Conservation (phyloP, 805 yeast species). For the Komagataella phaffii region DNA sequence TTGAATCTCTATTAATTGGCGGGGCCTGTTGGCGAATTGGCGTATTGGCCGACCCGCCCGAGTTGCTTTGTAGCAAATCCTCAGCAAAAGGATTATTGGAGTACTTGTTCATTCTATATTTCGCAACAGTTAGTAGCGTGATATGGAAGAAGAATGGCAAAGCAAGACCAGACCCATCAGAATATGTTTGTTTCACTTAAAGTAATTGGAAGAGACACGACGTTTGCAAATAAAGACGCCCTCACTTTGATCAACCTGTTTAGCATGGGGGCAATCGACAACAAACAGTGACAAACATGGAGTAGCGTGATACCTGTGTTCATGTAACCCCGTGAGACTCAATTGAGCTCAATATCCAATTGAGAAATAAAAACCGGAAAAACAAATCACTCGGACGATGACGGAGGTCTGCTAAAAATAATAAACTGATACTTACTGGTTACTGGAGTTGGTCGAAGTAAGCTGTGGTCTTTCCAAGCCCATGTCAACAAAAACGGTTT, state of each 20-base stretch:
- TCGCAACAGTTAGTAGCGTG: neutral
- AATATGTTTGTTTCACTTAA: neutral
- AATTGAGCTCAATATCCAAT: neutral
- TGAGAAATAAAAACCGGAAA: neutral
- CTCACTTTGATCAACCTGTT: neutral
- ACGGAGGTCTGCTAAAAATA: neutral
- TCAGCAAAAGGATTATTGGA: neutral
- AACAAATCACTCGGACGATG: neutral
- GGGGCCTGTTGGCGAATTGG: neutral
- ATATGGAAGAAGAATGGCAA: neutral
- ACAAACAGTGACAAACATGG: neutral
- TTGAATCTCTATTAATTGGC: neutral
- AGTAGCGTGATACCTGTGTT: neutral
- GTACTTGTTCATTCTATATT: neutral
- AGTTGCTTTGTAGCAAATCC: neutral
- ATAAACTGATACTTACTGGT: neutral
- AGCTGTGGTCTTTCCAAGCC: neutral
- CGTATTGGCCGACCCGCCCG: neutral
- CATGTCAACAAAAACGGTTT: neutral
- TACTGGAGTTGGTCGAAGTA: neutral
- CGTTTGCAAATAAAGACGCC: neutral
- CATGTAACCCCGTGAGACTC: neutral
- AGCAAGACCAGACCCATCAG: neutral
- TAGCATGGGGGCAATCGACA: neutral
- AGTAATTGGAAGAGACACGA: neutral